Base-by-base conservation (phyloP, 2,329 filamentous ascomycete species). In the Alternaria sp. region DNA sequence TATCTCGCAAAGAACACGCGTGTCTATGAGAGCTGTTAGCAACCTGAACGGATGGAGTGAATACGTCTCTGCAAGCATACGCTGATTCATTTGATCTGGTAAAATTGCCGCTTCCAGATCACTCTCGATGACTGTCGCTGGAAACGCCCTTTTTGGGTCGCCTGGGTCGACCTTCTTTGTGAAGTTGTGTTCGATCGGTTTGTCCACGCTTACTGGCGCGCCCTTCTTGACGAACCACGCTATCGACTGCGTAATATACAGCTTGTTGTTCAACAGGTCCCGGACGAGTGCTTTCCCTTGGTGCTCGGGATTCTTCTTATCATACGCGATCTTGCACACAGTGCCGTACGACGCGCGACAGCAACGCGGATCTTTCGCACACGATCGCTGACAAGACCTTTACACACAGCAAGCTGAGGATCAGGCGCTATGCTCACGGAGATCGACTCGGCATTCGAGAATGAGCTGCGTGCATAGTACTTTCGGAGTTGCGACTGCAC, bases 391-490 rank as follows among this genome's bases (percentile, higher is more conserved):
- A 86, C 80, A 2, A 85, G 71, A 0, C 84, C 84, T 59, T 83
- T 83, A 40, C 83, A 83, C 1, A 86, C 83, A 5, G 84, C 83
- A 0, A 86, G 80, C 54, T 85, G 83, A 0, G 84, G 83, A 44
- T 86, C 84, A 8, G 81, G 79, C 2, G 75, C 72, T 14, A 78
- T 71, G 4, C 75, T 68, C 1, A 79, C 69, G 23, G 54, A 63
- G 21, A 77, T 68, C 2, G 57, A 63, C 6, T 53, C 59, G 5
- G 70, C 68, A 17, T 74, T 72, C 2, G 69, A 66, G 14, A 68
- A 63, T 11, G 54, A 54, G 11, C 66, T 68, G 0, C 56, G 54
- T 8, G 71, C 66, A 51, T 80, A 81, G 26, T 74, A 72, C 7
- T 66, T 66, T 33, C 69, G 65, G 2, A 80, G 68, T 6, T 70